These are phyloP conservation scores for Cicer pinnatifidum DNA, from an alignment of 306 rosid genomes.

Conservation along the genomic window DNA sequence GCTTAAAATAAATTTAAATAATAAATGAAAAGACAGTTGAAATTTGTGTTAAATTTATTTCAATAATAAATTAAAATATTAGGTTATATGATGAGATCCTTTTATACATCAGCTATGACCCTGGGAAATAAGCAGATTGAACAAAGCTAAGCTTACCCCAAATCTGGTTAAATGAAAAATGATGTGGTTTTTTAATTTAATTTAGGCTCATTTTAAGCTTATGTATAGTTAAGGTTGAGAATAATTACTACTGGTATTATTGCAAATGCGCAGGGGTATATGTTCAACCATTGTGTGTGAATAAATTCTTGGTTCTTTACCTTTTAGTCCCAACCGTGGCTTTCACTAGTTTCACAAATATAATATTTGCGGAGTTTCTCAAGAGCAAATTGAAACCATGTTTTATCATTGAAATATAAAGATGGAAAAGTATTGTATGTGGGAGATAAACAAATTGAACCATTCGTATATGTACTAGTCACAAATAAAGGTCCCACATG, in stretches of 20 bases:
- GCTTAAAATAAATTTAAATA: background rate
- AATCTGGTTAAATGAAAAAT: too few species aligned
- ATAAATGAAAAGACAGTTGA: background rate
- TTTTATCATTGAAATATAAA: slow-evolving; percentile 19
- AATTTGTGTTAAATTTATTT: background rate
- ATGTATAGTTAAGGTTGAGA: background rate
- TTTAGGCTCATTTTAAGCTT: background rate
- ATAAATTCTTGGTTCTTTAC: slow-evolving; percentile 32
- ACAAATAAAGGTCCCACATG: slow-evolving; percentile 21
- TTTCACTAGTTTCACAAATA: slow-evolving; percentile 28
- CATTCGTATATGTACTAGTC: background rate
- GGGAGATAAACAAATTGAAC: background rate
- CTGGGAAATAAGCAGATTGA: background rate
- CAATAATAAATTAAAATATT: background rate
- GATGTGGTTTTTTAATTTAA: too few species aligned
- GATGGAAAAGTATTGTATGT: background rate
- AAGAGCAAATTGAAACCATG: background rate
- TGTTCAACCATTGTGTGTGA: slow-evolving; percentile 12
- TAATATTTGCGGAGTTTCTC: background rate
- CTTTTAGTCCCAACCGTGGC: background rate
- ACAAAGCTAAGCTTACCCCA: background rate
- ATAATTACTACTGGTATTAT: background rate
- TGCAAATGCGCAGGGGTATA: background rate
- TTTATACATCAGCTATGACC: background rate
- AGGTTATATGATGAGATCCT: background rate